Conservation (phyloP, 495 filamentous ascomycete genomes). For the Copromyces sp. region DNA sequence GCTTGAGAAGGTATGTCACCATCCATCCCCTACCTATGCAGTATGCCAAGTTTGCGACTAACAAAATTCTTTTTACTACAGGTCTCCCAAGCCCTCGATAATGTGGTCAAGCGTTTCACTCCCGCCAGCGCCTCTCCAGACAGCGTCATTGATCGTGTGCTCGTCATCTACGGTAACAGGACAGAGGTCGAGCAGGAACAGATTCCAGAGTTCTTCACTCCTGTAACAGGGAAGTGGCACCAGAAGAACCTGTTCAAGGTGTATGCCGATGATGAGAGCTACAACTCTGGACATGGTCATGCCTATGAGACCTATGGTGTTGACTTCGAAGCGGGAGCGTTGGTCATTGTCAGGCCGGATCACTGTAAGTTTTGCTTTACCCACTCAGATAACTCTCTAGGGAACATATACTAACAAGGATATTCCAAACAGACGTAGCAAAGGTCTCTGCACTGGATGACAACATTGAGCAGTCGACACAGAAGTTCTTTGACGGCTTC, state of each 20-base stretch:
- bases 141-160: conserved; percentile 49
- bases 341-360: conserved; percentile 57
- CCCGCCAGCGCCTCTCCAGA: conserved; percentile 37
- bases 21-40: too few species aligned
- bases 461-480: neutral
- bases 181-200: conserved; percentile 45
- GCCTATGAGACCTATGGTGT: conserved; percentile 54
- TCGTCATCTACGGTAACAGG: conserved; percentile 46
- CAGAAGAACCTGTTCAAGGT: conserved; percentile 53
- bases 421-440: conserved; percentile 13
- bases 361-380: conserved; percentile 42
- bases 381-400: neutral
- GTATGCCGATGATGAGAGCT: conserved; percentile 57
- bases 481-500: conserved; percentile 16
- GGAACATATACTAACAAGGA: neutral
- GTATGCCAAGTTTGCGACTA: neutral
- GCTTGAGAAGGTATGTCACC: conserved; percentile 34
- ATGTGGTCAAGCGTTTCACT: conserved; percentile 37
- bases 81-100: conserved; percentile 20
- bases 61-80: conserved; percentile 6
- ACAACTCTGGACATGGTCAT: conserved; percentile 54
- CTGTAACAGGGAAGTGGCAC: conserved; percentile 46
- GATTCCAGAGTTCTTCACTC: conserved; percentile 50
- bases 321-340: conserved; percentile 39
- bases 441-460: conserved; percentile 15